Evolutionary conservation across 1,284 basidiomycete species (phyloP).

Genomic region (Pterula multifida): DNA sequence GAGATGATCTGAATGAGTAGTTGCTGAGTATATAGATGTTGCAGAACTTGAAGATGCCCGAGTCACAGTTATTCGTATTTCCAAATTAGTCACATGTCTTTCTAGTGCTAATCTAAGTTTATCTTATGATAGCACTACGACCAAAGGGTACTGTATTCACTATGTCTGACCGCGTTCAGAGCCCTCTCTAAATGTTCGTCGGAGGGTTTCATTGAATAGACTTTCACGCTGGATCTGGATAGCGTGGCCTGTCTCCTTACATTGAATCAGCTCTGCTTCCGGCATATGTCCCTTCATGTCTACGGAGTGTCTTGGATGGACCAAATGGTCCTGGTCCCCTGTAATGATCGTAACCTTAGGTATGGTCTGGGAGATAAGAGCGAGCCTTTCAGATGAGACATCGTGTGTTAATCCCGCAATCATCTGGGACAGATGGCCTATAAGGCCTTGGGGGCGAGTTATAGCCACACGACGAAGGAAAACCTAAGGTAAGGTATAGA

Average conservation of each 20-base stretch:
- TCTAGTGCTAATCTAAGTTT: not conserved
- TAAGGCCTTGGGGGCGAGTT: conserved; percentile 46
- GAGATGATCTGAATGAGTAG: not conserved
- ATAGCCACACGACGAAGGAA: conserved; percentile 42
- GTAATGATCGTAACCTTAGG: conserved; percentile 58
- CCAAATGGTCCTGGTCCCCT: conserved; percentile 64
- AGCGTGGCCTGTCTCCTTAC: conserved; percentile 59
- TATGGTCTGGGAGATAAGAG: conserved; percentile 41
- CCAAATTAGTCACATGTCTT: not conserved
- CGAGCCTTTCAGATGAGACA: conserved; percentile 44
- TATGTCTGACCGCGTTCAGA: not conserved
- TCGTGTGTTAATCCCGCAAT: conserved; percentile 59
- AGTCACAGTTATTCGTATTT: not conserved
- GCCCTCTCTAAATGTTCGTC: conserved; percentile 45
- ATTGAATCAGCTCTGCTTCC: conserved; percentile 55
- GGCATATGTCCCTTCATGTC: conserved; percentile 54
- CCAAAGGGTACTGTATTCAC: too few species aligned
- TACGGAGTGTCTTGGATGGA: conserved; percentile 44
- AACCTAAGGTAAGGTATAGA: conserved; percentile 18
- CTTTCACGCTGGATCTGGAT: conserved; percentile 41
- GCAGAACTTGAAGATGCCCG: not conserved
- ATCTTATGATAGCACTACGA: too few species aligned
- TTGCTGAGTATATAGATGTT: not conserved
- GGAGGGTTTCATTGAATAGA: conserved; percentile 47
- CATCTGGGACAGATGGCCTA: conserved; percentile 69